Evolutionary conservation across 768 basidiomycete species (phyloP), one percentile per base, ranked within the genome.

Genomic region (Gautieria morchelliformis): DNA sequence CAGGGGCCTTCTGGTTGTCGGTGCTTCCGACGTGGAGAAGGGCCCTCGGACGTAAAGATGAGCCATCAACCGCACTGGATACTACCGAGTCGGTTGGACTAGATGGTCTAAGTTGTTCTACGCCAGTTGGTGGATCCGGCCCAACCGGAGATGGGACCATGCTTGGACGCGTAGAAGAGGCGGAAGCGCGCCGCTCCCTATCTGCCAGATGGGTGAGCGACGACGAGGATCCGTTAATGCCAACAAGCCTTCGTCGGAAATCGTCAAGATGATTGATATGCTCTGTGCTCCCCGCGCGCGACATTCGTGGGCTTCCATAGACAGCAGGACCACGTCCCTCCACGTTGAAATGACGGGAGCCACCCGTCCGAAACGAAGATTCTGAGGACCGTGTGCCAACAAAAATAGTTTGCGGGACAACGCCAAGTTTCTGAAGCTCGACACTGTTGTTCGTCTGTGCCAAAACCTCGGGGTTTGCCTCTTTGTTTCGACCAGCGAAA

Each of bases 391-490:
- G 56, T 27, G 56, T 64, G 32, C 66, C 89, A 62, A 96, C 73
- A 69, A 97, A 96, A 19, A 96, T 84, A 0, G 92, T 96, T 59
- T 90, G 91, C 12, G 93, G 92, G 0, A 93, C 88, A 5, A 94
- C 86, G 1, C 87, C 86, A 4, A 97, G 81, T 64, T 90, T 92
- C 63, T 87, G 87, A 41, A 99, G 77, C 58, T 91, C 87, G 35
- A 92, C 76, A 50, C 85, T 80, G 19, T 80, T 80, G 9, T 76
- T 78, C 5, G 81, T 74, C 66, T 82, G 85, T 22, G 90, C 74
- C 58, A 76, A 78, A 7, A 53, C 39, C 19, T 83, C 84, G 0
- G 78, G 69, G 62, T 87, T 86, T 39, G 75, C 77, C 59, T 90
- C 87, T 55, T 72, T 81, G 33, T 83, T 61, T 19, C 89, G 81